Percentiles rank a stretch among this genome's conserved stretches.
These are phyloP conservation scores for Zizania latifolia DNA, from an alignment of 176 grass and related monocot species.

Conservation along the genomic window DNA sequence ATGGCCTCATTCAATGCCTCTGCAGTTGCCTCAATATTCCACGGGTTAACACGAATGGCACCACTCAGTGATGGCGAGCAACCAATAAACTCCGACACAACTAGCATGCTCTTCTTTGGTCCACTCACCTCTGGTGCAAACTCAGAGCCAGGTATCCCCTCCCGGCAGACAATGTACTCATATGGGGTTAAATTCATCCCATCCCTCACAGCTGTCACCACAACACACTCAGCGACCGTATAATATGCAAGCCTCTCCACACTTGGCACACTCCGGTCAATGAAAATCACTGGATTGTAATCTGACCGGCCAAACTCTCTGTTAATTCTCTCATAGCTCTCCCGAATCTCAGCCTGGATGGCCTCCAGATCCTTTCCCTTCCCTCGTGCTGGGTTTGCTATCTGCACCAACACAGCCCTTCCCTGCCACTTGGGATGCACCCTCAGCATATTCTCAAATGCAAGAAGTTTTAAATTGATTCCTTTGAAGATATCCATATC, in stretches of 20 bases:
- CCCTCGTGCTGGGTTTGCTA: conserved; percentile 73
- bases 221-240: conserved; percentile 85
- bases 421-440: conserved; percentile 83
- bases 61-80: conserved; percentile 93
- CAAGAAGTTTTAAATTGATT: conserved; percentile 92
- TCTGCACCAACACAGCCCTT: conserved; percentile 80
- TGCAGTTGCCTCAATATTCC: conserved; percentile 78
- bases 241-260: conserved; percentile 95
- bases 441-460: conserved; percentile 84
- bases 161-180: conserved; percentile 87
- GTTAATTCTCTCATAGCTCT: conserved; percentile 74
- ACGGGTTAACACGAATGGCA: conserved; percentile 87
- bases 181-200: conserved; percentile 98
- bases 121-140: conserved; percentile 26
- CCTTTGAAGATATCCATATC: conserved; percentile 99
- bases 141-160: conserved; percentile 47
- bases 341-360: conserved; percentile 67
- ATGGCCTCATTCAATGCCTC: conserved; percentile 91
- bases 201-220: conserved; percentile 91
- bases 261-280: conserved; percentile 53
- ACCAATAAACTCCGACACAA: conserved; percentile 94
- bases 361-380: conserved; percentile 67
- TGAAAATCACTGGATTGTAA: conserved; percentile 82
- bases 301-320: conserved; percentile 51
- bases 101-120: conserved; percentile 84